Evolutionary conservation across 2,329 filamentous ascomycete genomes (phyloP), one percentile per base, ranked within the genome.

Genomic region (Aspergillus awamori): DNA sequence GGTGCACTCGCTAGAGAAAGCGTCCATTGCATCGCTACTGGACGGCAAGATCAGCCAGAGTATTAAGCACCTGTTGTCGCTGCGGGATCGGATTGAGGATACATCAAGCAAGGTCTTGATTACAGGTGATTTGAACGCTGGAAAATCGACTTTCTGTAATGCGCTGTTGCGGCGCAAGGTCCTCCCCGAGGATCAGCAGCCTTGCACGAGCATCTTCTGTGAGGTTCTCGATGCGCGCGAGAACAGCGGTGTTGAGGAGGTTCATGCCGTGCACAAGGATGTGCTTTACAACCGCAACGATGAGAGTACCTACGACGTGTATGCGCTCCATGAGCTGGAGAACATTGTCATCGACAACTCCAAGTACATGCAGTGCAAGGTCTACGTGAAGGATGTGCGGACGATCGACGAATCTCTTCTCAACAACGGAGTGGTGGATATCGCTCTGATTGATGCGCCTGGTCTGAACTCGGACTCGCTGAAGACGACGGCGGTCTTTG

Each of bases 141-240:
- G 95, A 72, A 99, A 99, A 75, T 99, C 95, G 4, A 99, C 95
- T 0, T 99, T 99, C 71, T 99, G 95, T 80, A 99, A 99, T 77
- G 95, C 95, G n/a, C 82, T 99, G 2, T 80, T 99, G 43, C 89
- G 95, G 63, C 87, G 93, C 64, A 98, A 98, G 77, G 86, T 99
- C 28, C 80, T 99, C 4, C 95, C 95, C 0, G 95, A 98, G 77
- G 95, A 99, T 70, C 94, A 99, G 76, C 95, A 98, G 74, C 95
- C 95, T 1, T 99, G 95, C 77, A 99, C 95, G 2, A 95, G 92
- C 77, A 97, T 99, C 60, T 99, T 99, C 79, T 99, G 95, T 75
- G 95, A 99, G 75, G 95, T 99, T 2, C 79, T 99, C 60, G 93
- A 99, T 77, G 90, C 91, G 5, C 87, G 92, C 66, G 93, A 97